Conservation (phyloP, 108 stramenopile genomes). For the Craspedostauros australis region DNA sequence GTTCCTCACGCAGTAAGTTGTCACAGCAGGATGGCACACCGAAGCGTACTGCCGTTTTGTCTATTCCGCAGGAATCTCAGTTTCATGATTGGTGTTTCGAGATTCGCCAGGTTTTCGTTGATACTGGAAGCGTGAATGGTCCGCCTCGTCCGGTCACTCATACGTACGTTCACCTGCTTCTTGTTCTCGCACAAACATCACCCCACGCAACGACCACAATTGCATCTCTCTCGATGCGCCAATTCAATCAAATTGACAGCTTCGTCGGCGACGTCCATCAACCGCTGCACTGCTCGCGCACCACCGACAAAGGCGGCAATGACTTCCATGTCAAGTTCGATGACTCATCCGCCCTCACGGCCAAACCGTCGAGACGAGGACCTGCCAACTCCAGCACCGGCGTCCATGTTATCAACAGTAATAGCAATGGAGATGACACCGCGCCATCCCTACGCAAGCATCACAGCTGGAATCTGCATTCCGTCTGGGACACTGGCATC, state of each 20-base stretch:
- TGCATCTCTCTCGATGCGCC: too few species aligned
- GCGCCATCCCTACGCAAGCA: slow-evolving; percentile 7
- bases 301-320: slow-evolving; percentile 54
- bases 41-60: too few species aligned
- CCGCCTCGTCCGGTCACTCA: too few species aligned
- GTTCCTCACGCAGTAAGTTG: slow-evolving; percentile 45
- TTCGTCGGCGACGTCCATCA: slow-evolving; percentile 70
- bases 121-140: too few species aligned
- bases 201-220: too few species aligned
- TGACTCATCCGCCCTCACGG: neutral
- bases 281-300: slow-evolving; percentile 44
- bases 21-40: too few species aligned
- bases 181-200: too few species aligned
- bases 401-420: neutral
- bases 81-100: too few species aligned
- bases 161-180: too few species aligned
- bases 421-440: neutral
- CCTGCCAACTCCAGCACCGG: neutral
- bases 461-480: slow-evolving; percentile 39
- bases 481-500: slow-evolving; percentile 59
- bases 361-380: neutral
- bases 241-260: too few species aligned
- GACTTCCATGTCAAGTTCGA: slow-evolving; percentile 38
- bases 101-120: too few species aligned
- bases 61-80: too few species aligned